A percentile compares a stretch with the other conserved stretches of the same genome.
These are phyloP conservation scores for Candida vaughaniae DNA, from an alignment of 805 yeast genomes.

Conservation along the genomic window DNA sequence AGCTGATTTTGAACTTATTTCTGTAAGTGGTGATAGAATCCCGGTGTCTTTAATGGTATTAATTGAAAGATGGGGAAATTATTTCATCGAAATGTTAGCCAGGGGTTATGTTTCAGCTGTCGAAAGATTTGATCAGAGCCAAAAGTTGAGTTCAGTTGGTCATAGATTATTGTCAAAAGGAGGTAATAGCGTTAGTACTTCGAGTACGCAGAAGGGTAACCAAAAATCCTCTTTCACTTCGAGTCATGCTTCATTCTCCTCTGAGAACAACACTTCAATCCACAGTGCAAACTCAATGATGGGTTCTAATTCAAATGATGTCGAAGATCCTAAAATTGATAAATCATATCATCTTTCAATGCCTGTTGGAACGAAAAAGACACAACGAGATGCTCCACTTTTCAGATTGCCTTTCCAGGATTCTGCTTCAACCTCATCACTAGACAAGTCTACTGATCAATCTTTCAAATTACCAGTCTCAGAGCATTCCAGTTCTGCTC, in stretches of 20 bases:
- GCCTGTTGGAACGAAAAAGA: slow-evolving; percentile 16
- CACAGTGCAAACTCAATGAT: neutral
- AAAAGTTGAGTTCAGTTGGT: slow-evolving; percentile 9
- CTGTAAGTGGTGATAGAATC: slow-evolving; percentile 68
- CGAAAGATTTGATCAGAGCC: slow-evolving; percentile 34
- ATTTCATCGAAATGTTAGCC: slow-evolving; percentile 60
- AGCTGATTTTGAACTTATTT: slow-evolving; percentile 70
- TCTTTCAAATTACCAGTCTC: slow-evolving; percentile 3
- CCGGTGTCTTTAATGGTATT: slow-evolving; percentile 60
- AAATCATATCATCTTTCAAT: slow-evolving; percentile 19
- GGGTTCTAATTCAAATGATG: slow-evolving; percentile 1
- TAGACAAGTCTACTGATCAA: slow-evolving; percentile 6
- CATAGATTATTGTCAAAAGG: slow-evolving; percentile 3
- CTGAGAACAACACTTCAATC: slow-evolving; percentile 1
- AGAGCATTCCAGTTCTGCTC: neutral
- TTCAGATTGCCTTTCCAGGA: slow-evolving; percentile 76
- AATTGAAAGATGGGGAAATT: slow-evolving; percentile 75
- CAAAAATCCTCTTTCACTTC: slow-evolving; percentile 7
- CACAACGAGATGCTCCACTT: slow-evolving; percentile 39
- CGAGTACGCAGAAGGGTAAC: neutral
- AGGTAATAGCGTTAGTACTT: slow-evolving; percentile 1
- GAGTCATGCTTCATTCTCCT: slow-evolving; percentile 5
- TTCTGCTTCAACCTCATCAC: slow-evolving; percentile 3
- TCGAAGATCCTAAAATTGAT: slow-evolving; percentile 8
- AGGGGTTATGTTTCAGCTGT: slow-evolving; percentile 64